Evolutionary conservation across 768 basidiomycete species (phyloP).

Genomic region (Chalciporus sphaerocephalus): DNA sequence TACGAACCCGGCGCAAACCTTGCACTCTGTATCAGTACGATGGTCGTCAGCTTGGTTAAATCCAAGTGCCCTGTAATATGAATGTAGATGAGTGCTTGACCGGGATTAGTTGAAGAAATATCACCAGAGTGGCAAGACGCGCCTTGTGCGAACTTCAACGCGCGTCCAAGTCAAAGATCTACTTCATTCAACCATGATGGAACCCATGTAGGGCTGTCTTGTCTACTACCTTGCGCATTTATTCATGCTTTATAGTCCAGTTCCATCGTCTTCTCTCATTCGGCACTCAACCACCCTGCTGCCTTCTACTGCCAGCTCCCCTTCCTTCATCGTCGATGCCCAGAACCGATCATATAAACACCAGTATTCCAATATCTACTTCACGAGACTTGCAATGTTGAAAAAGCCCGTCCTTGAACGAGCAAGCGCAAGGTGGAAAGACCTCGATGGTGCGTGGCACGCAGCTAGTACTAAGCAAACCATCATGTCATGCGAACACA

Average conservation of each 20-base stretch:
- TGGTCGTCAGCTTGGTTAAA: too few relatives aligned
- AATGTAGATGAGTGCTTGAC: too few relatives aligned
- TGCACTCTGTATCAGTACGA: too few relatives aligned
- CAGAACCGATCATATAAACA: slow-evolving; percentile 55
- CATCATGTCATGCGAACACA: slow-evolving; percentile 7
- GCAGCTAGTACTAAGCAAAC: background rate
- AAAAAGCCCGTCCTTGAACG: slow-evolving; percentile 43
- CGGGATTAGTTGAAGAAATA: too few relatives aligned
- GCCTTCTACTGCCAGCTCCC: slow-evolving; percentile 25
- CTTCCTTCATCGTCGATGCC: slow-evolving; percentile 41
- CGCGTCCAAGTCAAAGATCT: background rate
- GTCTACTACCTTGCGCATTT: background rate
- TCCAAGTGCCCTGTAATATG: too few relatives aligned
- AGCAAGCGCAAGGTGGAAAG: slow-evolving; percentile 50
- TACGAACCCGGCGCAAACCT: too few relatives aligned
- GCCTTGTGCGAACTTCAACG: background rate
- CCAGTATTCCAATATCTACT: slow-evolving; percentile 75
- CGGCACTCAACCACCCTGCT: slow-evolving; percentile 30
- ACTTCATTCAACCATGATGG: background rate
- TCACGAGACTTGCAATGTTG: slow-evolving; percentile 50
- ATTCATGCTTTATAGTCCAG: slow-evolving; percentile 16
- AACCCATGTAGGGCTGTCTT: slow-evolving; percentile 4
- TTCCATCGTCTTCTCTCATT: slow-evolving; percentile 19
- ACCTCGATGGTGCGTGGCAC: slow-evolving; percentile 35
- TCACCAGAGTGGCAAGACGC: too few relatives aligned